A percentile compares a stretch with the other conserved stretches of the same genome.
Evolutionary conservation across 371 early-diverging fungal genomes (phyloP).

Genomic region (Mucor plumbeus): DNA sequence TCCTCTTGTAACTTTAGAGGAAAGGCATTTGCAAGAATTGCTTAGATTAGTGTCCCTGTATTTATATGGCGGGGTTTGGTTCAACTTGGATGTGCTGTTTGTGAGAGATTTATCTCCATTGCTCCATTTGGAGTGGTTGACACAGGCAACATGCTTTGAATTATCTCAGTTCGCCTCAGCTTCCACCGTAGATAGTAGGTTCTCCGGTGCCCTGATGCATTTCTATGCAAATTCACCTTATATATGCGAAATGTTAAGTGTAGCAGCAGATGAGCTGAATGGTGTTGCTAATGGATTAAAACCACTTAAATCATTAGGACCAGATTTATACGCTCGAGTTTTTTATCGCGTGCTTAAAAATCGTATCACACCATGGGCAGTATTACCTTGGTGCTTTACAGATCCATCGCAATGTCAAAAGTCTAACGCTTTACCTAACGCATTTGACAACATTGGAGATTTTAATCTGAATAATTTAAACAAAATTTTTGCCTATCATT

Average conservation of each 20-base stretch:
- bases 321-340: constrained; percentile 32
- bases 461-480: constrained; percentile 24
- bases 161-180: constrained; percentile 18
- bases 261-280: constrained; percentile 23
- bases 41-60: constrained; percentile 36
- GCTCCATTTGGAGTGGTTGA: constrained; percentile 49
- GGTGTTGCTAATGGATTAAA: neutral
- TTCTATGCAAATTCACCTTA: constrained; percentile 44
- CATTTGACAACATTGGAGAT: constrained; percentile 14
- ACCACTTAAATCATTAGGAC: neutral
- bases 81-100: constrained; percentile 46
- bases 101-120: constrained; percentile 47
- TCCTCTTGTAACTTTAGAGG: neutral
- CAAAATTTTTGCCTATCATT: constrained; percentile 37
- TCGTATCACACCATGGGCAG: constrained; percentile 40
- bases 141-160: constrained; percentile 47
- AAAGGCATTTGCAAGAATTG: constrained; percentile 16
- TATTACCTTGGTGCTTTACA: constrained; percentile 57
- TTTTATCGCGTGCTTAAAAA: constrained; percentile 39
- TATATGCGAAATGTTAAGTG: constrained; percentile 48
- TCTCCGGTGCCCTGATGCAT: constrained; percentile 36
- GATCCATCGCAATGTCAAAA: constrained; percentile 42
- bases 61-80: constrained; percentile 55
- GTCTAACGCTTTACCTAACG: constrained; percentile 30
- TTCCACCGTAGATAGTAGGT: constrained; percentile 37